These are phyloP conservation scores for Cladosporium sp. DNA, from an alignment of 2,329 filamentous ascomycete species.

Conservation along the genomic window DNA sequence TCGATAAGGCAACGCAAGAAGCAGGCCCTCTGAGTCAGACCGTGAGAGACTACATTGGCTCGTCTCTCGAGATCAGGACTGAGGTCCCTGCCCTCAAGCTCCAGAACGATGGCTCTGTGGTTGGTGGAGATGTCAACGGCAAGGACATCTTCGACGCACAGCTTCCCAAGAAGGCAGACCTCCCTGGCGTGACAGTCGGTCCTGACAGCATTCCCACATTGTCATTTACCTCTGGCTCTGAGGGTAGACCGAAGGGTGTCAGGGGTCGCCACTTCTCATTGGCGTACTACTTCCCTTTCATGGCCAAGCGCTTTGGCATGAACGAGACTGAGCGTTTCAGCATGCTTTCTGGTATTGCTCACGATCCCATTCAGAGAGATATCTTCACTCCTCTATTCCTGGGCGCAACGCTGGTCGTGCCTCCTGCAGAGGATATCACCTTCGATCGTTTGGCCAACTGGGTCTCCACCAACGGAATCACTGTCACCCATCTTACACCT, in stretches of 20 bases:
- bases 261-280: constrained; percentile 81
- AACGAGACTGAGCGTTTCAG: constrained; percentile 71
- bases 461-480: constrained; percentile 71
- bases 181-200: constrained; percentile 71
- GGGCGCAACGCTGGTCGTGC: constrained; percentile 72
- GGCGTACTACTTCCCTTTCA: constrained; percentile 87
- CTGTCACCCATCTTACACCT: constrained; percentile 83
- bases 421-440: constrained; percentile 75
- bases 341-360: constrained; percentile 78
- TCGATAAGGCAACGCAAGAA: constrained; percentile 66
- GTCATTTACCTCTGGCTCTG: constrained; percentile 57
- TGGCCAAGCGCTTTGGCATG: constrained; percentile 76
- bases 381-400: constrained; percentile 90
- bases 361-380: constrained; percentile 61
- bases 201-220: constrained; percentile 79
- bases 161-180: constrained; percentile 48
- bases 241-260: constrained; percentile 81
- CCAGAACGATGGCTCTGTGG: constrained; percentile 63
- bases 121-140: constrained; percentile 58
- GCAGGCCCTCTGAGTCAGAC: constrained; percentile 57
- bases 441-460: constrained; percentile 84
- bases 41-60: constrained; percentile 64
- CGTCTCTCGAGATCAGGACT: constrained; percentile 67
- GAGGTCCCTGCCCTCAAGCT: constrained; percentile 70
- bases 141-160: constrained; percentile 61